A percentile compares a stretch with the other conserved stretches of the same genome.
These are phyloP conservation scores for Hemileia vastatrix DNA, from an alignment of 1,284 basidiomycete genomes.

Conservation along the genomic window DNA sequence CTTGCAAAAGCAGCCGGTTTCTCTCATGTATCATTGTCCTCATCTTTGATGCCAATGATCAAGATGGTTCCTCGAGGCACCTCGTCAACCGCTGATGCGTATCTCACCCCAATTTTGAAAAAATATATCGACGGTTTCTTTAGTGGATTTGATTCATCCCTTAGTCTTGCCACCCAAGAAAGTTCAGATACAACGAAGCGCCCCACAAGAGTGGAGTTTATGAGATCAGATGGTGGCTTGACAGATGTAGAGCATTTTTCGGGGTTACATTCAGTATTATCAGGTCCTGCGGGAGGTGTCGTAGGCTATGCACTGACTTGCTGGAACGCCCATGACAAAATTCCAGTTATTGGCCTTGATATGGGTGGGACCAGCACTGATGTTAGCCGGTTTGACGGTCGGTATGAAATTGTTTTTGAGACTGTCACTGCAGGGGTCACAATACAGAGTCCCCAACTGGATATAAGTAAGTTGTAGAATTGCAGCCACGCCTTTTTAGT, in stretches of 20 bases:
- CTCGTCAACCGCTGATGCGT: conserved; percentile 89
- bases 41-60: conserved; percentile 84
- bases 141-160: conserved; percentile 66
- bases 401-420: conserved; percentile 79
- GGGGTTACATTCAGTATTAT: conserved; percentile 76
- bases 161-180: conserved; percentile 46
- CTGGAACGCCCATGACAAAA: conserved; percentile 59
- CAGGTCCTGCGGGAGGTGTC: conserved; percentile 78
- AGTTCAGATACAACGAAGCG: conserved; percentile 44
- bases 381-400: conserved; percentile 73
- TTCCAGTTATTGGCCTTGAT: conserved; percentile 71
- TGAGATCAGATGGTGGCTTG: conserved; percentile 80
- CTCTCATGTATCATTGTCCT: conserved; percentile 74
- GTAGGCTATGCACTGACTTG: conserved; percentile 76
- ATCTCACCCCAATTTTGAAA: conserved; percentile 79
- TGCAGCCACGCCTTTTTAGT: background rate
- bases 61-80: conserved; percentile 86
- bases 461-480: conserved; percentile 31
- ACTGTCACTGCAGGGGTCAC: conserved; percentile 82
- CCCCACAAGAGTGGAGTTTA: conserved; percentile 55
- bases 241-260: conserved; percentile 74
- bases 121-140: conserved; percentile 90
- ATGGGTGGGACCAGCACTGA: conserved; percentile 83
- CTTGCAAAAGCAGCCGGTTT: conserved; percentile 73
- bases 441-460: conserved; percentile 68